Percentiles rank a stretch among this genome's conserved stretches.
These are phyloP conservation scores for Trypanosomatidae sp. DNA, from an alignment of 208 protist species.

Conservation along the genomic window DNA sequence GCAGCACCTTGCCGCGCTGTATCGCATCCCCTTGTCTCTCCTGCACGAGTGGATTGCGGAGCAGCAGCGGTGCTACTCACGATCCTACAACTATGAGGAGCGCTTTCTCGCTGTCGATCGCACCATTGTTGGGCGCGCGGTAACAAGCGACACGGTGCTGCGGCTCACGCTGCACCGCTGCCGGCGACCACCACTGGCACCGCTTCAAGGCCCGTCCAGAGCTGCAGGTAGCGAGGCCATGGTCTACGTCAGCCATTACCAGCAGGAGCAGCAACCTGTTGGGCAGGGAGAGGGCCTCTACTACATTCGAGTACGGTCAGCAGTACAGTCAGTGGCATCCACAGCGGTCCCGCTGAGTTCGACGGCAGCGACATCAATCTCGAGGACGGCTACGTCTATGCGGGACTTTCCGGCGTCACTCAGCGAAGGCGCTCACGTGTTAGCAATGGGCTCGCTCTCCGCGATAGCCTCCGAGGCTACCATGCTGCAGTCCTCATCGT, in stretches of 20 bases:
- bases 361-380: neutral
- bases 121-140: constrained; percentile 29
- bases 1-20: constrained; percentile 47
- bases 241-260: neutral
- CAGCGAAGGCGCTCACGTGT: neutral
- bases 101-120: constrained; percentile 66
- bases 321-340: constrained; percentile 11
- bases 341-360: constrained; percentile 23
- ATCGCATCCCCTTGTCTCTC: constrained; percentile 32
- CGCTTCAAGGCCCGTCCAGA: neutral
- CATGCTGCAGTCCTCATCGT: neutral
- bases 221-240: neutral
- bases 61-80: constrained; percentile 39
- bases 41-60: constrained; percentile 49
- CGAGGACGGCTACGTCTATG: neutral
- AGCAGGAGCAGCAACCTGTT: neutral
- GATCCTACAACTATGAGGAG: constrained; percentile 67
- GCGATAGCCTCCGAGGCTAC: neutral
- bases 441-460: neutral
- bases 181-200: constrained; percentile 31
- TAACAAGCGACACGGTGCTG: constrained; percentile 31
- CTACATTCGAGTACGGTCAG: constrained; percentile 16
- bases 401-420: neutral
- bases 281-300: constrained; percentile 7
- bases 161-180: constrained; percentile 57